Percentiles rank a stretch among this genome's conserved stretches.
Evolutionary conservation across 495 filamentous ascomycete genomes (phyloP).

Genomic region (Trypethelium eluteriae): DNA sequence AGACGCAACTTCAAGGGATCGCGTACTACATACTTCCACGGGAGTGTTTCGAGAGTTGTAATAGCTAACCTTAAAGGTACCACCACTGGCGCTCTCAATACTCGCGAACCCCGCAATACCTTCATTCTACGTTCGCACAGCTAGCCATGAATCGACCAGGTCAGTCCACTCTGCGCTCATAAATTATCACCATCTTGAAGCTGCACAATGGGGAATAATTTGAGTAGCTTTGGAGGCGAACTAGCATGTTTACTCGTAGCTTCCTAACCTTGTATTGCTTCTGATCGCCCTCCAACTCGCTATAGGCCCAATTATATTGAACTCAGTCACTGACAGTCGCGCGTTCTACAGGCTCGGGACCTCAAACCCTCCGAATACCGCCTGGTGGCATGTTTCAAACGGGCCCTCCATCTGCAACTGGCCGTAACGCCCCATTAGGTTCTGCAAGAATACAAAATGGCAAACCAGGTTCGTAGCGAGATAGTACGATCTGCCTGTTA

Average conservation of each 20-base stretch:
- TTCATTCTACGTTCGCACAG: background rate
- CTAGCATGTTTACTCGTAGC: background rate
- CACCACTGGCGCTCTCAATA: too few relatives aligned
- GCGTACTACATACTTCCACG: too few relatives aligned
- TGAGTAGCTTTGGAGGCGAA: background rate
- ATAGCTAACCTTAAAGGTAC: too few relatives aligned
- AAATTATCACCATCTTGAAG: background rate
- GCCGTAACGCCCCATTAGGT: constrained; percentile 45
- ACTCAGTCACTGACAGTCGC: background rate
- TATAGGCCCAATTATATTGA: background rate
- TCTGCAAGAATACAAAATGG: constrained; percentile 68
- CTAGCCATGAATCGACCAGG: constrained; percentile 19
- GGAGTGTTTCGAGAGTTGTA: too few relatives aligned
- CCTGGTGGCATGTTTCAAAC: constrained; percentile 52
- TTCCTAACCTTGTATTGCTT: background rate
- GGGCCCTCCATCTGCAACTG: constrained; percentile 57
- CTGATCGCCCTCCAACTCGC: background rate
- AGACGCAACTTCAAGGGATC: background rate
- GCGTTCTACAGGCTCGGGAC: constrained; percentile 49
- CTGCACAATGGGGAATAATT: background rate
- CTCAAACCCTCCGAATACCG: constrained; percentile 62
- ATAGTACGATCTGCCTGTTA: constrained; percentile 12
- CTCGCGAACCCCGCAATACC: background rate
- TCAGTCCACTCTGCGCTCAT: background rate
- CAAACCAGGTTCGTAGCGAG: constrained; percentile 56